phyloP scores from a whole-genome alignment of 345 rosid genomes.

The Hibiscus mutabilis region DNA sequence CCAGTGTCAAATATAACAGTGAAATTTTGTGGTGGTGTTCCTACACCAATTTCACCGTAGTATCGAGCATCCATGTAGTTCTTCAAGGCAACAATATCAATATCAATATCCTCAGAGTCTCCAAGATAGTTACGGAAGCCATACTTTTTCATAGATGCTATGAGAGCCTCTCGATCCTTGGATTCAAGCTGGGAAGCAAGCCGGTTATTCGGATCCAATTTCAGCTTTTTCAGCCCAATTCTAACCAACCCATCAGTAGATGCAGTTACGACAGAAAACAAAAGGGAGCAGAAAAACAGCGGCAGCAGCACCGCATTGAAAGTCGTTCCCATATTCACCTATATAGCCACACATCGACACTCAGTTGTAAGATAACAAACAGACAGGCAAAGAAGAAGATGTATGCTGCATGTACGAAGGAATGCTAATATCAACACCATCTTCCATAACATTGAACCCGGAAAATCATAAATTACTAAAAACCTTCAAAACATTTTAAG shows the following conservation, averaged over 20 bases:
- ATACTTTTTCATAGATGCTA: conserved; percentile 34
- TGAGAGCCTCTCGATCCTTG: conserved; percentile 31
- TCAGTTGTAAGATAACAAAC: not conserved
- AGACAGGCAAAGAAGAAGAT: not conserved
- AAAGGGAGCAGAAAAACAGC: conserved; percentile 36
- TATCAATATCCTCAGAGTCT: conserved; percentile 42
- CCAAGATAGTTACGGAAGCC: conserved; percentile 25
- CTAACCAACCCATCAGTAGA: conserved; percentile 53
- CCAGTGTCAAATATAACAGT: conserved; percentile 93
- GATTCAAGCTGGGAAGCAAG: conserved; percentile 54
- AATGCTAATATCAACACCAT: not conserved
- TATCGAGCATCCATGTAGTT: conserved; percentile 93
- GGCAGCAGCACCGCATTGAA: conserved; percentile 22
- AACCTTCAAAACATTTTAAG: not conserved
- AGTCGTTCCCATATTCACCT: conserved; percentile 50
- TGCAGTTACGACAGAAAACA: conserved; percentile 33
- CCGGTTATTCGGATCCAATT: conserved; percentile 45
- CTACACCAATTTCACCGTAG: conserved; percentile 87
- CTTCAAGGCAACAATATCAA: conserved; percentile 60
- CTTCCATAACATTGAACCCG: not conserved
- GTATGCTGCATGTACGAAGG: not conserved
- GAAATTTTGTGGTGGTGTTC: conserved; percentile 91
- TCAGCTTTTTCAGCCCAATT: conserved; percentile 65
- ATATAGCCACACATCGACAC: not conserved
- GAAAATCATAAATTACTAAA: not conserved